Base-by-base conservation (phyloP, 192 early-diverging fungal species). In the Phycomyces nitens region DNA sequence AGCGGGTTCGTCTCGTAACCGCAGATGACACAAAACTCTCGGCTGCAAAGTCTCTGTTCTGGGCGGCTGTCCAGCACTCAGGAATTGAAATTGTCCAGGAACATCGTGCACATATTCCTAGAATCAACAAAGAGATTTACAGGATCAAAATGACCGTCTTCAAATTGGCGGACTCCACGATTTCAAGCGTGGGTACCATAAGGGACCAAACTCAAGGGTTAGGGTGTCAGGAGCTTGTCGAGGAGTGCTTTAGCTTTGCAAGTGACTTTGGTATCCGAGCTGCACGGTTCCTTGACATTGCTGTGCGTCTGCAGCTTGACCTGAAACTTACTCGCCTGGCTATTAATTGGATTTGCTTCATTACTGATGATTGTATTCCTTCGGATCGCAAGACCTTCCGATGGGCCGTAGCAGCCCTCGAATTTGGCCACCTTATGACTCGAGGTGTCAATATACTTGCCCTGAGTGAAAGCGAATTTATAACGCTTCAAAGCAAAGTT, bases 281-380 rank as follows among this genome's bases (percentile, higher is more conserved):
- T 0, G 64, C 87, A 22, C 75, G 77, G 58, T 82, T 84, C 39
- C 58, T 91, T 41, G 88, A 86, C 51, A 70, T 81, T 9, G 75
- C 72, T 42, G 75, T 77, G 16, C 79, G 88, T 44, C 70, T 80
- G 0, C 81, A 83, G 23, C 73, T 90, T 55, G 85, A 90, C 42
- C 50, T 88, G 52, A 85, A 85, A 23, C 71, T 95, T 34, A 68
- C 89, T 21, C 80, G 80, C 2, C 80, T 95, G 56, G 81, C 89
- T 15, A 89, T 91, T 16, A 87, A 91, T 47, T 95, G 93, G 93
- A 85, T 90, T 54, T 86, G 87, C 53, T 95, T 95, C 66, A 90
- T 93, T 50, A 86, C 84, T 34, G 86, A 89, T 60, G 90, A 95
- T 64, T 92, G 92, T 67, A 77, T 83, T 56, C 89, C 88, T 6